phyloP scores from a whole-genome alignment of 768 basidiomycete genomes.

The Phanerochaete sordida region DNA sequence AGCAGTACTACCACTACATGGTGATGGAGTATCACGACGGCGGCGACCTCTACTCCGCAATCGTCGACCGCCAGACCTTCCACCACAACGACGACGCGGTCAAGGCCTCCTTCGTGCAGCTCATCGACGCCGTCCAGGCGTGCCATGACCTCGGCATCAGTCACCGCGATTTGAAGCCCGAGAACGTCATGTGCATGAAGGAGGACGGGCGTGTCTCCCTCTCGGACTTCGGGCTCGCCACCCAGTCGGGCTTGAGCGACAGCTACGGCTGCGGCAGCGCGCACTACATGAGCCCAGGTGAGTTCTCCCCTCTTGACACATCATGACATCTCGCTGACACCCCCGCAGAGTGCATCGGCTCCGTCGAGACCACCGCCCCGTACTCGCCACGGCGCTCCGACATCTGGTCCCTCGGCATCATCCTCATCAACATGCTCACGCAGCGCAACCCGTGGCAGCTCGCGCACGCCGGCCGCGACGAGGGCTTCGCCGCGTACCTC shows the following conservation, averaged over 20 bases:
- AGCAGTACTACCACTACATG: constrained; percentile 28
- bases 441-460: constrained; percentile 96
- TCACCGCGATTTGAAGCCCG: constrained; percentile 58
- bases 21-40: constrained; percentile 26
- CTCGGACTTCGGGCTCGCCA: constrained; percentile 50
- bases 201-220: constrained; percentile 38
- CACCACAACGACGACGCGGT: constrained; percentile 41
- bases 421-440: constrained; percentile 93
- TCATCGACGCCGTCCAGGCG: constrained; percentile 48
- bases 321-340: neutral
- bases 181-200: constrained; percentile 44
- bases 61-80: constrained; percentile 33
- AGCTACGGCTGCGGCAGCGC: constrained; percentile 27
- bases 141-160: constrained; percentile 47
- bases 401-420: constrained; percentile 93
- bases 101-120: constrained; percentile 45
- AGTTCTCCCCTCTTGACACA: constrained; percentile 5
- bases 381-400: constrained; percentile 89
- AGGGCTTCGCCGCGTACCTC: constrained; percentile 82
- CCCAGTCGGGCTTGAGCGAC: constrained; percentile 15
- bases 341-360: constrained; percentile 80
- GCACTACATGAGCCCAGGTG: constrained; percentile 32
- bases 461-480: constrained; percentile 66
- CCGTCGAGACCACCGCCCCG: constrained; percentile 49
- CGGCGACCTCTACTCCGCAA: constrained; percentile 48